phyloP scores from a whole-genome alignment of 2,329 filamentous ascomycete species.

The Furcasterigmium furcatum region DNA sequence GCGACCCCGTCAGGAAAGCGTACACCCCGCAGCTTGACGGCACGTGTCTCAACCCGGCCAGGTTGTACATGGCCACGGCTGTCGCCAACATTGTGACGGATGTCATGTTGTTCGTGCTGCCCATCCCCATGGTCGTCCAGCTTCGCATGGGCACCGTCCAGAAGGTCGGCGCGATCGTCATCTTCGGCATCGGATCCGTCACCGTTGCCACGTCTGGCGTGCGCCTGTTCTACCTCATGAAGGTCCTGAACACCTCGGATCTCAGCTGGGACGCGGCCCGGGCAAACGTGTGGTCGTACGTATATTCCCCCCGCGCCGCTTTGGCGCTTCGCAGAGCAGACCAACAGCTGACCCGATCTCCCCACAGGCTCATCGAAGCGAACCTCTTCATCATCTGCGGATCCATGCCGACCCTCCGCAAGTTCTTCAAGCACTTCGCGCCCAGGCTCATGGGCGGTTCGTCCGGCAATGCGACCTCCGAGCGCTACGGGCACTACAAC shows the following conservation, averaged over 20 bases:
- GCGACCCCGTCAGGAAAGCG: slow-evolving; percentile 25
- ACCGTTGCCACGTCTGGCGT: slow-evolving; percentile 9
- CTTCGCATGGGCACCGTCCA: slow-evolving; percentile 41
- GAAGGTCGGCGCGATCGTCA: slow-evolving; percentile 38
- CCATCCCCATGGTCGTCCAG: slow-evolving; percentile 39
- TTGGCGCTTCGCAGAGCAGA: no score
- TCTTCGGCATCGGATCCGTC: slow-evolving; percentile 41
- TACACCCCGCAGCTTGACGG: slow-evolving; percentile 26
- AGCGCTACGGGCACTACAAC: background rate
- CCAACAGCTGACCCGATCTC: rapidly evolving
- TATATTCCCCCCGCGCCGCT: background rate
- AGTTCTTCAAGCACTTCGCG: slow-evolving; percentile 33
- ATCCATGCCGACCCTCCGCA: slow-evolving; percentile 33
- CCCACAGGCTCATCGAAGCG: slow-evolving; percentile 26
- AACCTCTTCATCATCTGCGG: slow-evolving; percentile 38
- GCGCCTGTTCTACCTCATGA: slow-evolving; percentile 4
- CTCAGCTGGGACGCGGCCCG: slow-evolving; percentile 10
- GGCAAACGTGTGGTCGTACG: slow-evolving; percentile 11
- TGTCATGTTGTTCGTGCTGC: slow-evolving; percentile 41
- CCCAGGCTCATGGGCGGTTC: slow-evolving; percentile 24
- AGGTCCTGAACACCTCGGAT: slow-evolving; percentile 4
- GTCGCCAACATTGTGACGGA: slow-evolving; percentile 45
- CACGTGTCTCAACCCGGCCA: slow-evolving; percentile 39
- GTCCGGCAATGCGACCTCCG: background rate
- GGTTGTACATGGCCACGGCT: slow-evolving; percentile 45